These are phyloP conservation scores for Erysiphe pulchra DNA, from an alignment of 2,329 filamentous ascomycete species.

Conservation along the genomic window DNA sequence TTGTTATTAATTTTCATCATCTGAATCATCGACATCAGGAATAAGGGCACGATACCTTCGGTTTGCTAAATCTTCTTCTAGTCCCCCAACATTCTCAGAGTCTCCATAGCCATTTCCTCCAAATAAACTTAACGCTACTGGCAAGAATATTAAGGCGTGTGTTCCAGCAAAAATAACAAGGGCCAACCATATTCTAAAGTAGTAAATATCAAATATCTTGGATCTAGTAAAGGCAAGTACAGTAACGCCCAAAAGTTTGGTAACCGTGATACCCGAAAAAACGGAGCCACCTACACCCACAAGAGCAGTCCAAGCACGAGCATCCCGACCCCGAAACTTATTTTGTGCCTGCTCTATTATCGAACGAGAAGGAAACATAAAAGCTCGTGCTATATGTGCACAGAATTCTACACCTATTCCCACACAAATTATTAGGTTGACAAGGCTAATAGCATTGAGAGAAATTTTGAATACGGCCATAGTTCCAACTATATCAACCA, in stretches of 20 bases:
- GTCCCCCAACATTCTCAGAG: slow-evolving; percentile 60
- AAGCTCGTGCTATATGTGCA: slow-evolving; percentile 83
- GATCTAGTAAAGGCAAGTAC: slow-evolving; percentile 85
- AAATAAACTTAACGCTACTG: slow-evolving; percentile 62
- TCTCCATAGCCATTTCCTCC: slow-evolving; percentile 78
- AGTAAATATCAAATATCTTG: slow-evolving; percentile 99
- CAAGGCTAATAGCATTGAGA: slow-evolving; percentile 80
- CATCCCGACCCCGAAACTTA: slow-evolving; percentile 57
- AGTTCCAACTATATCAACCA: slow-evolving; percentile 79
- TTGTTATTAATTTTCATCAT: slow-evolving; percentile 8
- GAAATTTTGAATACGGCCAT: slow-evolving; percentile 80
- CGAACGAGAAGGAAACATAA: slow-evolving; percentile 68
- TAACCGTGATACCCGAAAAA: slow-evolving; percentile 87
- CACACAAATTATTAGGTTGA: slow-evolving; percentile 91
- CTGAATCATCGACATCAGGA: slow-evolving; percentile 47
- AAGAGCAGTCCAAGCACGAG: slow-evolving; percentile 73
- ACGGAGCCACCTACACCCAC: slow-evolving; percentile 89
- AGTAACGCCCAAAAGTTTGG: slow-evolving; percentile 74
- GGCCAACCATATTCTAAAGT: slow-evolving; percentile 89
- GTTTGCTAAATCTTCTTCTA: slow-evolving; percentile 70
- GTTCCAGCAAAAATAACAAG: slow-evolving; percentile 71
- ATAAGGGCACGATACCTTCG: slow-evolving; percentile 54
- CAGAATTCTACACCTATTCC: slow-evolving; percentile 96
- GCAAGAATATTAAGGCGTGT: slow-evolving; percentile 77
- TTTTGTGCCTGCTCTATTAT: slow-evolving; percentile 62